These are phyloP conservation scores for Aurifilum marmelostoma DNA, from an alignment of 2,329 filamentous ascomycete species.

Conservation along the genomic window DNA sequence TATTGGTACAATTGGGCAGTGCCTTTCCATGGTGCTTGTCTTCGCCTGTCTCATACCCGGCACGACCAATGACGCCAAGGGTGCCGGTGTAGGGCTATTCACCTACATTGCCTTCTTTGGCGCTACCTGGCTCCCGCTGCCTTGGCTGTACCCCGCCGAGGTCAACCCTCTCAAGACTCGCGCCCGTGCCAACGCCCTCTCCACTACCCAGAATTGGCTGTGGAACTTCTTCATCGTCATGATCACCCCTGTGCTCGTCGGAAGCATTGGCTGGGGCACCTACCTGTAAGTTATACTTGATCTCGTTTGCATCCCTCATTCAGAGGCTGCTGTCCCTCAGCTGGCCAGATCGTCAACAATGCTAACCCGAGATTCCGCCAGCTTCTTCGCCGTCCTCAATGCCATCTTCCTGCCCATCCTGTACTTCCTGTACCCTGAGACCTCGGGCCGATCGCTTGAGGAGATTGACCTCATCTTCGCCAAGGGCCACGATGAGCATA, in stretches of 20 bases:
- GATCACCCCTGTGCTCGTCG: constrained; percentile 66
- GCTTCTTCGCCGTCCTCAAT: constrained; percentile 57
- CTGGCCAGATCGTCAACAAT: not conserved
- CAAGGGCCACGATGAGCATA: constrained; percentile 26
- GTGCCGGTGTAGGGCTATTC: constrained; percentile 69
- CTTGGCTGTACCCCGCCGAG: constrained; percentile 62
- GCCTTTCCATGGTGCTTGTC: constrained; percentile 60
- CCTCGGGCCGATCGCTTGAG: constrained; percentile 56
- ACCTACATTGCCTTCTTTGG: constrained; percentile 72
- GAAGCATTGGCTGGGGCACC: constrained; percentile 53
- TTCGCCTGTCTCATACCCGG: constrained; percentile 71
- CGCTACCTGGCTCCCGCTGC: constrained; percentile 65
- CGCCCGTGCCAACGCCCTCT: constrained; percentile 54
- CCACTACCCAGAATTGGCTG: constrained; percentile 65
- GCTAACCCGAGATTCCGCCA: not conserved
- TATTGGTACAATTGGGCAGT: constrained; percentile 50
- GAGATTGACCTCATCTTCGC: constrained; percentile 57
- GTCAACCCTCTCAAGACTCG: constrained; percentile 55
- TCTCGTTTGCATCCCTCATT: no score
- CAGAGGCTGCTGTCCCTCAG: no score
- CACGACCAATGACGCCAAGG: constrained; percentile 63
- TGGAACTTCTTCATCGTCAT: constrained; percentile 57
- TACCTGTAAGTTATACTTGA: constrained; percentile 22
- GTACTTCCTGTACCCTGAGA: constrained; percentile 53
- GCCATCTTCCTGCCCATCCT: constrained; percentile 56